These are phyloP conservation scores for Pythium monospermum DNA, from an alignment of 352 stramenopile species.

Conservation along the genomic window DNA sequence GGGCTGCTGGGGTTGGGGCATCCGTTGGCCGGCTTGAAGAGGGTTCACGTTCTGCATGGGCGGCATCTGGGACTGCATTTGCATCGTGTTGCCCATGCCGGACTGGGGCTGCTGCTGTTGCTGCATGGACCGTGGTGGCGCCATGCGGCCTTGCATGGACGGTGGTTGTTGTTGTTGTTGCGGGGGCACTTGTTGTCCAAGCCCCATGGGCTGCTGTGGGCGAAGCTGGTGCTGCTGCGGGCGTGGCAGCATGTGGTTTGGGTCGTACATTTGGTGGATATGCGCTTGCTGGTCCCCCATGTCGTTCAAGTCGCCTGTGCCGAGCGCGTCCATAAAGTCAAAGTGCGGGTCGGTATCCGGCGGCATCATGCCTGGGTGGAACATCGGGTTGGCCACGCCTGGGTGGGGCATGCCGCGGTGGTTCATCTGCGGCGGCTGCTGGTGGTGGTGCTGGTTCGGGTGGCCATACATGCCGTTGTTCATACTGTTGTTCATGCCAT, in stretches of 20 bases:
- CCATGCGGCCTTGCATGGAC: constrained; percentile 13
- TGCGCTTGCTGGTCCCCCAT: constrained; percentile 34
- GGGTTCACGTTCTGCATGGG: constrained; percentile 17
- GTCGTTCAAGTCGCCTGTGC: constrained; percentile 41
- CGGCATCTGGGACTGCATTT: constrained; percentile 18
- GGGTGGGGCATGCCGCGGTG: constrained; percentile 27
- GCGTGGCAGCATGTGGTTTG: constrained; percentile 47
- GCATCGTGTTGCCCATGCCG: constrained; percentile 24
- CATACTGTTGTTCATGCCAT: constrained; percentile 51
- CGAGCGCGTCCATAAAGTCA: constrained; percentile 58
- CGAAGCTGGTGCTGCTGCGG: constrained; percentile 26
- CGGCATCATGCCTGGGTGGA: constrained; percentile 46
- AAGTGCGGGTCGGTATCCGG: constrained; percentile 65
- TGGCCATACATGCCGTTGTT: constrained; percentile 47
- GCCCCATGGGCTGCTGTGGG: constrained; percentile 20
- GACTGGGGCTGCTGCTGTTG: constrained; percentile 13
- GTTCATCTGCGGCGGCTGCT: constrained; percentile 6
- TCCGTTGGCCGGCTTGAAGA: constrained; percentile 17
- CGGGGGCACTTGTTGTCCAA: constrained; percentile 28
- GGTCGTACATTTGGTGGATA: constrained; percentile 58
- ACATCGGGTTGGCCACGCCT: constrained; percentile 31
- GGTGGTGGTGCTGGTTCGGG: constrained; percentile 31
- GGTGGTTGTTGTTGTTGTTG: constrained; percentile 12
- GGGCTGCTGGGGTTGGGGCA: constrained; percentile 23
- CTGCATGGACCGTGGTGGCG: constrained; percentile 11